These are phyloP conservation scores for Penicillium canescens DNA, from an alignment of 495 filamentous ascomycete species.

Conservation along the genomic window DNA sequence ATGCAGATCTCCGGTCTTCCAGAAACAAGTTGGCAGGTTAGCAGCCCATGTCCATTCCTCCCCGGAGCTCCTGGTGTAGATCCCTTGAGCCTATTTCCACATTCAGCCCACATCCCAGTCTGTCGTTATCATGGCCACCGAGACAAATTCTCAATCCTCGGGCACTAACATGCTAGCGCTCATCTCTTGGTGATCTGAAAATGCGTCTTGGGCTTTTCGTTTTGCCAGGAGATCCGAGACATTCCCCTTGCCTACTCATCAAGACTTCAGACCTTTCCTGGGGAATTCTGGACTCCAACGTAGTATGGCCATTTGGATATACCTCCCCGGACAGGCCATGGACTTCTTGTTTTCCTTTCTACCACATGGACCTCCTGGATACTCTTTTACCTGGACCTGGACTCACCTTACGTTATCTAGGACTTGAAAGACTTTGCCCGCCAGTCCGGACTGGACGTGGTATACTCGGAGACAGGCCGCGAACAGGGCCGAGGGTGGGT, in stretches of 20 bases:
- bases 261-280: background rate
- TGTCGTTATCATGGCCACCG: slow-evolving; percentile 5
- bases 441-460: slow-evolving; percentile 93
- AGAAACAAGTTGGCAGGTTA: slow-evolving; percentile 99
- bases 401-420: slow-evolving; percentile 57
- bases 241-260: background rate
- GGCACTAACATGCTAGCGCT: slow-evolving; percentile 1
- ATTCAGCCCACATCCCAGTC: slow-evolving; percentile 9
- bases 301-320: slow-evolving; percentile 10
- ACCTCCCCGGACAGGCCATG: slow-evolving; percentile 21
- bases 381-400: slow-evolving; percentile 38
- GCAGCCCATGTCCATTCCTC: slow-evolving; percentile 65
- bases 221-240: background rate
- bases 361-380: slow-evolving; percentile 25
- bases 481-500: slow-evolving; percentile 93
- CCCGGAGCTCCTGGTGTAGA: slow-evolving; percentile 36
- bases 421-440: slow-evolving; percentile 99
- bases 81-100: slow-evolving; percentile 16
- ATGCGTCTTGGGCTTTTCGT: background rate
- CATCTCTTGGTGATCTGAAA: background rate
- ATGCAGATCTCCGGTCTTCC: slow-evolving; percentile 98
- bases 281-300: slow-evolving; percentile 2
- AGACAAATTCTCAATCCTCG: slow-evolving; percentile 5
- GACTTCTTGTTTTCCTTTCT: slow-evolving; percentile 11
- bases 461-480: slow-evolving; percentile 94